Conservation (phyloP, 176 grass and related monocot genomes). For the Raddia guianensis region DNA sequence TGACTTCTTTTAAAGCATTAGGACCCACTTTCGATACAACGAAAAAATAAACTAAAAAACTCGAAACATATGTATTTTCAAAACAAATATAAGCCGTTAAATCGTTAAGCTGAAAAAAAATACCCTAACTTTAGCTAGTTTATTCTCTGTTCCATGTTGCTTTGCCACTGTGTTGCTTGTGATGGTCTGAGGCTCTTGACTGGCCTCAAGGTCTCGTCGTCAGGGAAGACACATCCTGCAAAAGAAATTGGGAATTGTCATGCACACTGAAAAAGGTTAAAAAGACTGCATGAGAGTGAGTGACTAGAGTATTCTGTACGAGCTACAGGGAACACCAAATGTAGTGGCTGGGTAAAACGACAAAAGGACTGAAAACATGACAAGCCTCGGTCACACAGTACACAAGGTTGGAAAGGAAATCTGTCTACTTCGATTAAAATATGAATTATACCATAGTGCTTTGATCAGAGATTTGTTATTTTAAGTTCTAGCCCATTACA, state of each 20-base stretch:
- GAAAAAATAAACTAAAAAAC: too few species aligned
- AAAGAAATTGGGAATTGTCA: background rate
- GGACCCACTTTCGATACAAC: too few species aligned
- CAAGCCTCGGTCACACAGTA: background rate
- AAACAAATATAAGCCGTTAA: too few species aligned
- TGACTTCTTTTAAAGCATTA: too few species aligned
- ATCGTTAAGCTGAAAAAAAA: too few species aligned
- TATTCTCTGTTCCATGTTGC: background rate
- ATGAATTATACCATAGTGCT: background rate
- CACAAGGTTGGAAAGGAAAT: background rate
- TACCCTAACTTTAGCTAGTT: too few species aligned
- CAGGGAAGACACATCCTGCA: background rate
- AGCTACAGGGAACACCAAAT: background rate
- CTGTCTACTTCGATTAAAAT: slow-evolving; percentile 2
- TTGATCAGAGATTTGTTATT: slow-evolving; percentile 16
- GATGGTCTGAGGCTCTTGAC: background rate
- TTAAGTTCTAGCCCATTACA: slow-evolving; percentile 27
- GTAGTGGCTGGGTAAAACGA: background rate
- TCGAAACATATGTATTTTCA: too few species aligned
- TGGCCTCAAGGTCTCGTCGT: background rate
- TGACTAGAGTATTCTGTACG: background rate
- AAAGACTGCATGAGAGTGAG: background rate
- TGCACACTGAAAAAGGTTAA: background rate
- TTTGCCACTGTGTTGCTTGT: slow-evolving; percentile 16
- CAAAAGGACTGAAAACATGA: background rate